Evolutionary conservation across 2,329 filamentous ascomycete species (phyloP), one percentile per base, ranked within the genome.

Genomic region (Penicillium sp.): DNA sequence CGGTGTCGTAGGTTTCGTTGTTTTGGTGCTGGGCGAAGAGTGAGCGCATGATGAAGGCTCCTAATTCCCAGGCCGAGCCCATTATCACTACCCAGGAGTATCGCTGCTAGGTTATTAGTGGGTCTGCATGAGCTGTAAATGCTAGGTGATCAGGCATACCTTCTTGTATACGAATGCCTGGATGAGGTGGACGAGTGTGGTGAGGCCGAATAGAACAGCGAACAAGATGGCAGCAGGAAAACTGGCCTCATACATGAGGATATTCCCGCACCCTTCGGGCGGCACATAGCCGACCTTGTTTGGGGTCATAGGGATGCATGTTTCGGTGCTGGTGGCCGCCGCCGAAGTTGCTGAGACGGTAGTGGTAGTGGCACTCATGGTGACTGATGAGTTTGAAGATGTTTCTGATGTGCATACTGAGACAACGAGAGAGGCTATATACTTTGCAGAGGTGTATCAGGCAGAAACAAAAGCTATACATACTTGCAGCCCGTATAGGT

Each of bases 71-170:
- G 1, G 63, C 45, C 2, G 71, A 70, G 29, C 74, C 79, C 75
- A 82, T 79, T 50, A 78, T 75, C 21, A 83, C 73, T 17, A 83
- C 79, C 78, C 78, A 81, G 45, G 71, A 74, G 64, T 79, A 82
- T 17, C 67, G 58, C 69, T 82, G 46, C 21, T 11, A 13, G 15
- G 4, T 56, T 60, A 47, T 56, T 47, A 69, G 67, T 17, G 15
- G 21, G 41, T 6, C 26, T 51, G 8, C 21, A 5, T n/a, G 5
- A 9, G 26, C 13, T 17, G 17, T 17, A 17, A 31, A 15, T 38
- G 15, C 13, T 7, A 11, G 6, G 7, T 38, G n/a, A 53, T 29
- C 13, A 65, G 52, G n/a, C 62, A 58, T 57, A 67, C 66, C 65
- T 75, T 76, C 38, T 71, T 73, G 61, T 73, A 71, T 2, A 67